Evolutionary conservation across 371 early-diverging fungal genomes (phyloP).

Genomic region (Coemansia sp.): DNA sequence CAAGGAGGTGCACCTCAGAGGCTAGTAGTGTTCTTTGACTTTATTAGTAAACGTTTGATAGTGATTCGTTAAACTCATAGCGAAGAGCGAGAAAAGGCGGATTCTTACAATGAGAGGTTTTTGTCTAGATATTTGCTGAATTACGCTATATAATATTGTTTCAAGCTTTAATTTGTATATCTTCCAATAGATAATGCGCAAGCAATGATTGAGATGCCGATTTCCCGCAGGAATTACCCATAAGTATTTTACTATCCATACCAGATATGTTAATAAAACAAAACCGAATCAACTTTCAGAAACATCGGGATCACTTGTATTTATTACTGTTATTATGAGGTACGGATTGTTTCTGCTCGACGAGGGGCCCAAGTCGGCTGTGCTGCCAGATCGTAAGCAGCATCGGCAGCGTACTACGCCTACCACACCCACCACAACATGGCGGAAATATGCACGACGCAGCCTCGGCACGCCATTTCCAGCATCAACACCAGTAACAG

Average conservation of each 20-base stretch:
- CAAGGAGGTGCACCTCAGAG: conserved; percentile 2
- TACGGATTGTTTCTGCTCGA: background rate
- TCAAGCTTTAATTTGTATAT: too few species aligned
- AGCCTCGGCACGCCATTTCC: conserved; percentile 31
- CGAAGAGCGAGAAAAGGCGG: conserved; percentile 46
- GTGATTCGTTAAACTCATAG: conserved; percentile 56
- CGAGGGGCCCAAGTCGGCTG: too few species aligned
- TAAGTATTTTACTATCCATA: too few species aligned
- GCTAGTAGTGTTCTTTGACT: background rate
- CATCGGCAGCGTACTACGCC: background rate
- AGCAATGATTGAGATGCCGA: too few species aligned
- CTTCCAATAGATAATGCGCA: too few species aligned
- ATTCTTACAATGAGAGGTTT: too few species aligned
- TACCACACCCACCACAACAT: background rate
- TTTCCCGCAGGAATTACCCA: too few species aligned
- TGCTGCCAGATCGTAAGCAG: background rate
- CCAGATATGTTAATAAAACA: too few species aligned
- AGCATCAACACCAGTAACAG: conserved; percentile 6
- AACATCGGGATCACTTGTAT: background rate
- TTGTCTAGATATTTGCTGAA: too few species aligned
- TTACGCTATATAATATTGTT: too few species aligned
- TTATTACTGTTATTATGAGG: conserved; percentile 1
- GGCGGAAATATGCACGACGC: conserved; percentile 19
- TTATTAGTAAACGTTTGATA: background rate
- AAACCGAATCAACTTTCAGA: too few species aligned